These are phyloP conservation scores for Aureobasidium sp. DNA, from an alignment of 2,329 filamentous ascomycete genomes.

Conservation along the genomic window DNA sequence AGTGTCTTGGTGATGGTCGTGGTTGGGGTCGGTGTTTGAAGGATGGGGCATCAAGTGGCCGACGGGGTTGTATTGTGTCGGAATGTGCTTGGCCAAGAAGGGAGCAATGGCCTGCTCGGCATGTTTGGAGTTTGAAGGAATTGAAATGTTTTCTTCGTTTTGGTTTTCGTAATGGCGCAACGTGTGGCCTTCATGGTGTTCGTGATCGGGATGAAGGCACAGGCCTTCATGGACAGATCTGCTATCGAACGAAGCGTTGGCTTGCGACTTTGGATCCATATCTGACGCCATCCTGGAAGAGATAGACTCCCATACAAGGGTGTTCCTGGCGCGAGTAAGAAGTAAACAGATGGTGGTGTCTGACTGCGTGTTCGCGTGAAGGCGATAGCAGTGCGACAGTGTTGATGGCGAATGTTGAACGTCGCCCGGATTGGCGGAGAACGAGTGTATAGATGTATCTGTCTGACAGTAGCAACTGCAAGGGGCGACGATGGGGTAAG, in stretches of 20 bases:
- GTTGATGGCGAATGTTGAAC: neutral
- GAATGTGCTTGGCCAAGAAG: slow-evolving; percentile 86
- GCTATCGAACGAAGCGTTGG: neutral
- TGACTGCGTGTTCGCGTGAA: neutral
- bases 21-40: slow-evolving; percentile 23
- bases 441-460: neutral
- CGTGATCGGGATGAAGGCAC: slow-evolving; percentile 24
- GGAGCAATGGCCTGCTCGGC: slow-evolving; percentile 74
- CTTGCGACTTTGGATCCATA: neutral
- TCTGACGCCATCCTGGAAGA: slow-evolving; percentile 8
- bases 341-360: neutral
- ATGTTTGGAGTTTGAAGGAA: slow-evolving; percentile 46
- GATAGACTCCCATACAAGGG: neutral
- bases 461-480: neutral
- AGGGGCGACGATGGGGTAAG: neutral
- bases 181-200: slow-evolving; percentile 20
- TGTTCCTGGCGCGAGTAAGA: neutral
- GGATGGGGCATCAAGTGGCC: slow-evolving; percentile 33
- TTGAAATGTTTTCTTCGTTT: slow-evolving; percentile 28
- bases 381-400: neutral
- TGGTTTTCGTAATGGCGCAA: slow-evolving; percentile 14
- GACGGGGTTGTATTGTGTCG: slow-evolving; percentile 74
- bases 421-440: neutral
- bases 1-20: neutral
- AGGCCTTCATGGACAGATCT: slow-evolving; percentile 16